Evolutionary conservation across 208 protist species (phyloP), one percentile per base, ranked within the genome.

Genomic region (Angomonas desouzai): DNA sequence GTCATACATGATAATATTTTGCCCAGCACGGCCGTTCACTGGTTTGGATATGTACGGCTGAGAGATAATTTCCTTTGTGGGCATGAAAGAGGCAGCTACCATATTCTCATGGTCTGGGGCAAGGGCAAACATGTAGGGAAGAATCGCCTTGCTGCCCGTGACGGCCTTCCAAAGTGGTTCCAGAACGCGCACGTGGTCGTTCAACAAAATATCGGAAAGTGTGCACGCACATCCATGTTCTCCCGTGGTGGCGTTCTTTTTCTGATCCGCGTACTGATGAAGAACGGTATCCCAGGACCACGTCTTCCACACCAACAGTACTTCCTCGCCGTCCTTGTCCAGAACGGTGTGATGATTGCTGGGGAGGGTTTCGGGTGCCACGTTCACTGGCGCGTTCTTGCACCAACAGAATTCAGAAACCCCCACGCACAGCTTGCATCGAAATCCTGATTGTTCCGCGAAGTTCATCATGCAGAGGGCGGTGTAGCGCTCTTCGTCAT

Each of bases 201-300:
- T 90, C 28, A 94, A 74, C 18, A 94, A 61, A 47, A 94, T 80
- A 64, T 86, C 80, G 34, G 82, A 81, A 18, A 94, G 72, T 20
- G 81, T 79, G 25, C 79, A 80, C 16, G 60, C 45, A 30, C 32
- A 60, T n/a, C 18, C 23, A n/a, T 33, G 48, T 20, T 60, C 34
- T 3, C n/a, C 18, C 27, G 45, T 61, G 27, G 60, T 34, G 11
- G 43, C 45, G n/a, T 27, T 27, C 18, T 51, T 51, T 23, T 51
- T 40, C 51, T 79, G 79, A 20, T 53, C 49, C 33, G 53, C 51
- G 57, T 86, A 87, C 59, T 89, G 76, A 27, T 75, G 73, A 40
- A 94, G 68, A 28, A 94, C 79, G 22, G 85, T 92, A 64, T 85
- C 83, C 83, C 88, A 94, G 28, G 81, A 87, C 85, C 88, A 94